Evolutionary conservation across 2,329 filamentous ascomycete genomes (phyloP), one percentile per base, ranked within the genome.

Genomic region (Catunica adiposa): DNA sequence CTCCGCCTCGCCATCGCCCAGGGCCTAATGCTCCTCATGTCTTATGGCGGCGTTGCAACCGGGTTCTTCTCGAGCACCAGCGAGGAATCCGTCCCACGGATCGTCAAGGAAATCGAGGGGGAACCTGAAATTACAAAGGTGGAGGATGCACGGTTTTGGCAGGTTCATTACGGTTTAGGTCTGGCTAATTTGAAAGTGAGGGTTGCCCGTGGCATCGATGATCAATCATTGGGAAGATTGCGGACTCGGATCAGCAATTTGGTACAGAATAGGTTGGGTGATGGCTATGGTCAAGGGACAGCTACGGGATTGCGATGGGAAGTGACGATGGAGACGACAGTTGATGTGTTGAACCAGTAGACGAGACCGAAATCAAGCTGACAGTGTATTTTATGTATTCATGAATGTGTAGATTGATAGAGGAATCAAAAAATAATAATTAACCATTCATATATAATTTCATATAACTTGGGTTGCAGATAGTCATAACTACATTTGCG

Each of bases 81-180:
- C 51, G 17, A 40, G 11, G n/a, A 17, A 26, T 70, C 79, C 3
- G 81, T 92, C 1, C 75, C 79, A 2, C 81, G 83, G 22, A 83
- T 95, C n/a, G 74, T 96, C 63, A 78, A 79, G 56, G 88, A 94
- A 66, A 89, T 98, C 53, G 83, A 89, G 66, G 77, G 81, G 1
- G 89, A 96, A 63, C 80, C 85, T 1, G 77, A 78, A 56, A 81
- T 97, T 25, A 77, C 78, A 47, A 77, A 77, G 1, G 81, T 98
- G 50, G 87, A 96, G 57, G 89, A 96, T 64, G 90, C 89, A 1
- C 83, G 89, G 65, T 95, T 98, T 68, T 98, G 92, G 92, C 92
- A 98, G 71, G 92, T 96, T 14, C 92, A 98, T 69, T 96, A 97
- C 66, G 89, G 90, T 1, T 74, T 97, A 42, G 94, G 89, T 65